Conservation (phyloP, 2,329 filamentous ascomycete species). For the Fusarium sp. region DNA sequence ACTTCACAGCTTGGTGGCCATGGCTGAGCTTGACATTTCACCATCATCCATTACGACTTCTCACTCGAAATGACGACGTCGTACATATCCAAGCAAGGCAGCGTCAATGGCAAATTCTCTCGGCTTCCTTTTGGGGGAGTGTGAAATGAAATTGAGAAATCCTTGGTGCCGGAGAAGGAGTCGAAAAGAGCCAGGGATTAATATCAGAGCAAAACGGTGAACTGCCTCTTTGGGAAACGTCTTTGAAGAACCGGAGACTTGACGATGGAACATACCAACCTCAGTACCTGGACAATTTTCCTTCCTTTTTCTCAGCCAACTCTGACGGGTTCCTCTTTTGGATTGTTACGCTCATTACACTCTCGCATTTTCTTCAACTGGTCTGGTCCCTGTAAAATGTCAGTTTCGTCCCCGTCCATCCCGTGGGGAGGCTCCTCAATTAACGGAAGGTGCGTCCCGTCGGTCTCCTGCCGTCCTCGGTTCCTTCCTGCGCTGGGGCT, state of each 20-base stretch:
- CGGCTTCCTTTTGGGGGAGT: not conserved
- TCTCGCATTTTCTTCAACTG: conserved; percentile 1
- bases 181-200: not conserved
- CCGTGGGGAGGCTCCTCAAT: not conserved
- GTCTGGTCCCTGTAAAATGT: not conserved
- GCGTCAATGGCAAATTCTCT: not conserved
- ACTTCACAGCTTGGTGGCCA: conserved; percentile 32
- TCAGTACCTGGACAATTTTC: not conserved
- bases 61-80: conserved; percentile 31
- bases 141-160: not conserved
- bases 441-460: not conserved
- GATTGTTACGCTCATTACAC: not conserved
- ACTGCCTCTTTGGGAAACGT: conserved; percentile 31
- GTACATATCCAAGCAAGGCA: conserved; percentile 13
- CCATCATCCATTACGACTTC: conserved; percentile 31
- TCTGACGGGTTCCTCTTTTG: not conserved
- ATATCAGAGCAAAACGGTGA: conserved; percentile 12
- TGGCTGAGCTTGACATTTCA: conserved; percentile 17
- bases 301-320: not conserved
- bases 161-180: not conserved
- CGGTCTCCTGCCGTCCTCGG: not conserved
- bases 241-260: conserved; percentile 18
- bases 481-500: conserved; percentile 6
- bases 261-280: conserved; percentile 12
- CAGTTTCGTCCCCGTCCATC: conserved; percentile 9